Conservation (phyloP, 2,329 filamentous ascomycete species). For the Colletotrichum sp. region DNA sequence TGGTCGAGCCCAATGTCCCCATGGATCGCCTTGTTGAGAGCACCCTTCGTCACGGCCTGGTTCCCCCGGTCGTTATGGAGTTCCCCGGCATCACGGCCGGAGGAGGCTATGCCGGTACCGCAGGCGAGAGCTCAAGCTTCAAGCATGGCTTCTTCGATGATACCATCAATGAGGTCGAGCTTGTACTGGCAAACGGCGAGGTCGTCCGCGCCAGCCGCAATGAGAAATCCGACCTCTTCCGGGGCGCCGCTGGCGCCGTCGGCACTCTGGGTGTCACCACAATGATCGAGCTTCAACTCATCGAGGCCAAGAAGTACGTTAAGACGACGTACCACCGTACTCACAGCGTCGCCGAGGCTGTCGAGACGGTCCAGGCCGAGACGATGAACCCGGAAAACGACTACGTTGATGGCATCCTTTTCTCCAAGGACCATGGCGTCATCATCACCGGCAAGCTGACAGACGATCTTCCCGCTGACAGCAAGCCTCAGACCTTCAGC, state of each 20-base stretch:
- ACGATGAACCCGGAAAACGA: conserved; percentile 54
- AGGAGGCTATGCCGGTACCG: conserved; percentile 73
- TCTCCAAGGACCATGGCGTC: conserved; percentile 64
- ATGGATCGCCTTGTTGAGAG: conserved; percentile 74
- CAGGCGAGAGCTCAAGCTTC: conserved; percentile 74
- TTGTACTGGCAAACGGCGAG: conserved; percentile 71
- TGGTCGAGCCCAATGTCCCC: conserved; percentile 77
- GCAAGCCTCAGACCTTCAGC: conserved; percentile 57
- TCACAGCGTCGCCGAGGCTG: conserved; percentile 50
- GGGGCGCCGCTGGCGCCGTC: conserved; percentile 68
- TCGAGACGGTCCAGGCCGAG: conserved; percentile 53
- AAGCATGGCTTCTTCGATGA: conserved; percentile 74
- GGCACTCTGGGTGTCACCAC: conserved; percentile 73
- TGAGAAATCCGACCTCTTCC: conserved; percentile 61
- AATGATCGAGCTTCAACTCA: conserved; percentile 66
- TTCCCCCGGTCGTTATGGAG: conserved; percentile 77
- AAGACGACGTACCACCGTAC: conserved; percentile 65
- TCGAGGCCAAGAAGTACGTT: conserved; percentile 65
- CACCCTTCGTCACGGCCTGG: conserved; percentile 67
- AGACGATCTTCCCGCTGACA: conserved; percentile 51
- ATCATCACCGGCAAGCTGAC: conserved; percentile 68
- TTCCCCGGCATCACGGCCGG: conserved; percentile 78
- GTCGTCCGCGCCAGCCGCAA: conserved; percentile 56
- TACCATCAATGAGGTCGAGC: conserved; percentile 67
- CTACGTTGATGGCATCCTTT: conserved; percentile 78